Conservation (phyloP, 345 rosid species). For the Diplotaxis tenuifolia region DNA sequence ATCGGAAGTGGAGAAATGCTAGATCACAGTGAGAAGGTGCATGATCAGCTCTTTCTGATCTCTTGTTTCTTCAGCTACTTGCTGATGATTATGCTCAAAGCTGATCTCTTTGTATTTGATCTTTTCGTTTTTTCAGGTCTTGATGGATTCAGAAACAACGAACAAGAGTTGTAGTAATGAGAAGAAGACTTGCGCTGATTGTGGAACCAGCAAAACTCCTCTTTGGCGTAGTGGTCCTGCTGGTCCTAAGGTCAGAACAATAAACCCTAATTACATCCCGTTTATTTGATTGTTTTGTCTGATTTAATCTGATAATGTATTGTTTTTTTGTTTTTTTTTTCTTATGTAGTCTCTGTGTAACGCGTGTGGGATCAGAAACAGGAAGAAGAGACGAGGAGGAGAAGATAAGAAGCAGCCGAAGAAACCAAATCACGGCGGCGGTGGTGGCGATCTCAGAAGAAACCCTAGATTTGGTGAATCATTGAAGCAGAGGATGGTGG, state of each 20-base stretch:
- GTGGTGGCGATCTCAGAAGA: constrained; percentile 20
- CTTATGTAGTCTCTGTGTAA: constrained; percentile 68
- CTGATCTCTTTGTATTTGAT: constrained; percentile 1
- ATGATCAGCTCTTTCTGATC: constrained; percentile 37
- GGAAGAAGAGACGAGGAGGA: constrained; percentile 55
- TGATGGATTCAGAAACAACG: constrained; percentile 33
- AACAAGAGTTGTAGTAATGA: not conserved
- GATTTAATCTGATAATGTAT: not conserved
- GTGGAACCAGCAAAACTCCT: constrained; percentile 71
- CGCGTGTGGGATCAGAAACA: constrained; percentile 81
- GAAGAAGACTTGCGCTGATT: constrained; percentile 53
- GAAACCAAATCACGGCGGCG: constrained; percentile 18
- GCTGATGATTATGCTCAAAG: not conserved
- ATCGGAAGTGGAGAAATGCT: constrained; percentile 43
- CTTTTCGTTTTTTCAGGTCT: constrained; percentile 29
- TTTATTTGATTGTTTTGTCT: not conserved
- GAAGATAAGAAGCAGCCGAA: constrained; percentile 48
- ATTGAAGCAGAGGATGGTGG: constrained; percentile 17
- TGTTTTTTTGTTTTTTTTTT: not conserved
- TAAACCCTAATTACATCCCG: not conserved
- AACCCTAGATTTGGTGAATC: constrained; percentile 21
- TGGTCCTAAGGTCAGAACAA: constrained; percentile 46
- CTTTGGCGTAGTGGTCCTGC: constrained; percentile 86
- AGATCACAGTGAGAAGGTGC: constrained; percentile 52
- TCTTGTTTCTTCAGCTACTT: too few relatives aligned